Base-by-base conservation (phyloP, 2,329 filamentous ascomycete genomes). In the Talaromyces sp. region DNA sequence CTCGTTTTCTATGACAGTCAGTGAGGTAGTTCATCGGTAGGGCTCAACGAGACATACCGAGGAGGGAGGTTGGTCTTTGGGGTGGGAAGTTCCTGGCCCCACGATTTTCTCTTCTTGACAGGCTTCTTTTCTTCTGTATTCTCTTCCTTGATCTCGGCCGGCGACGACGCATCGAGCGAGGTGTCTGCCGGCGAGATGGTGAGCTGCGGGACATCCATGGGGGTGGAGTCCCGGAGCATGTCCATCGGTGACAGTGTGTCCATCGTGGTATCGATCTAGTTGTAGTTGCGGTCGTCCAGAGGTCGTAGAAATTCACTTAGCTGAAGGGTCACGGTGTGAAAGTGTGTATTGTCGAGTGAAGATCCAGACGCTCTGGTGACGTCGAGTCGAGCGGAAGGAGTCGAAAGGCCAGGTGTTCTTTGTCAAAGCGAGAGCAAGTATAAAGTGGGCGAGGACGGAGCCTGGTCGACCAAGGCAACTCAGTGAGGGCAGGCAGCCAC, bases 61-160 rank as follows among this genome's bases (percentile, higher is more conserved):
- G 94, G 94, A 67, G 94, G 94, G 8, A 98, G 87, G 75, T 94
- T 96, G 37, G 95, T 98, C 86, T 97, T 98, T 50, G 95, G 95
- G 75, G 96, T 92, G 19, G 95, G 95, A 47, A 98, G 88, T 77
- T 96, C 92, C 80, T 99, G 95, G 59, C 95, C 95, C 95, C 95
- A 99, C 58, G 95, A 98, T 82, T 98, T 99, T 73, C 95, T 86
- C 87, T 97, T 97, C 87, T 97, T 97, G 41, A 85, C 81, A 0
- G 86, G 84, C 82, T 92, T 95, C 84, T 91, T 92, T 67, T 80
- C 78, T 56, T 89, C 86, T 0, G 77, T 50, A 43, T 45, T 69
- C 31, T 70, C 67, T 31, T 61, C 62, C 65, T 72, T 73, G 59
- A 52, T 49, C 19, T 66, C 64, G 2, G 37, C 37, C 2, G 69